A percentile compares a stretch with the other conserved stretches of the same genome.
Evolutionary conservation across 1,284 basidiomycete genomes (phyloP).

Genomic region (Gomphus sp.): DNA sequence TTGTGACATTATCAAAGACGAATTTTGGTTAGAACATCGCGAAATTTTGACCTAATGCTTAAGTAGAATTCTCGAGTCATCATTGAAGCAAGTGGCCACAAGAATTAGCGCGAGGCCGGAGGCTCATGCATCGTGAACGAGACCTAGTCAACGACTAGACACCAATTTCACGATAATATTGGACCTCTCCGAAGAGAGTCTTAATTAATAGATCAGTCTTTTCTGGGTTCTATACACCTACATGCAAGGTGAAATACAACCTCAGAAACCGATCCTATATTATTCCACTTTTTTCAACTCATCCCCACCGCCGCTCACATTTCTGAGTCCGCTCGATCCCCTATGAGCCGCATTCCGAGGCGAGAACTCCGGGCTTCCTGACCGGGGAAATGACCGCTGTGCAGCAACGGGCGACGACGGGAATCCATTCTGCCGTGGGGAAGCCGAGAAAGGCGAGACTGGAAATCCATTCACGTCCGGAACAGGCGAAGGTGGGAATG

Average conservation of each 20-base stretch:
- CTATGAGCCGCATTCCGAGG: not conserved
- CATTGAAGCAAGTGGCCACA: too few relatives aligned
- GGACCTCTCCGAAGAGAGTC: not conserved
- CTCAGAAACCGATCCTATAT: not conserved
- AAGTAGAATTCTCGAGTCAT: not conserved
- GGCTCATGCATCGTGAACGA: too few relatives aligned
- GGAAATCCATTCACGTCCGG: conserved; percentile 9
- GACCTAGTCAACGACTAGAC: too few relatives aligned
- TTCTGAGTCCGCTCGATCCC: not conserved
- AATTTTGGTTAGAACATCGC: conserved; percentile 58
- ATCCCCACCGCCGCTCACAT: not conserved
- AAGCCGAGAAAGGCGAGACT: not conserved
- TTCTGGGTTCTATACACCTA: not conserved
- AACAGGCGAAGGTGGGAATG: conserved; percentile 2
- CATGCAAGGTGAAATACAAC: not conserved
- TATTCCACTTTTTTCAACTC: conserved; percentile 8
- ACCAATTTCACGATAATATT: too few relatives aligned
- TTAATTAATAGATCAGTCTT: not conserved
- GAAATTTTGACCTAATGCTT: conserved; percentile 10
- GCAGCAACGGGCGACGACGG: conserved; percentile 1
- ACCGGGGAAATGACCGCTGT: not conserved
- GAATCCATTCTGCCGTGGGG: conserved; percentile 2
- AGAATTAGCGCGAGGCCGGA: too few relatives aligned
- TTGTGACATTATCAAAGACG: conserved; percentile 76
- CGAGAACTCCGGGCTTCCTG: not conserved